Evolutionary conservation across 129 eudicot genomes (phyloP).

Genomic region (Deinandra increscens): DNA sequence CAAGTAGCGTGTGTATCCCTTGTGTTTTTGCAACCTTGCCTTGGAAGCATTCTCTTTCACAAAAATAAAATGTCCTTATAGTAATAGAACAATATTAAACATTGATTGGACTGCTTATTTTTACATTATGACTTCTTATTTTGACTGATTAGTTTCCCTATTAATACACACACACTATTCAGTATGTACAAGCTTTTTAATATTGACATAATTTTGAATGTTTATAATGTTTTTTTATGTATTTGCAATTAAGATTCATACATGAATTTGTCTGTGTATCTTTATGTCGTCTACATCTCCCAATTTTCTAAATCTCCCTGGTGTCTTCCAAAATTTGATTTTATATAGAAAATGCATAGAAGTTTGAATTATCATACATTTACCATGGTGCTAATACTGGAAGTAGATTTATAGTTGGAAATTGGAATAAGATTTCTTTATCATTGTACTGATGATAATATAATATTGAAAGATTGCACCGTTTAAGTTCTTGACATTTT

Average conservation of each 20-base stretch:
- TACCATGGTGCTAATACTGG: background rate
- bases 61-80: background rate
- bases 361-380: background rate
- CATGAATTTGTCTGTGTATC: background rate
- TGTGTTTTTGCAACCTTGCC: background rate
- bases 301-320: slow-evolving; percentile 1
- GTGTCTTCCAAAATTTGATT: background rate
- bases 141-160: background rate
- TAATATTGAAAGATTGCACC: background rate
- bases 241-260: slow-evolving; percentile 2
- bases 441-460: background rate
- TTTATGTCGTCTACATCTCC: background rate
- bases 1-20: background rate
- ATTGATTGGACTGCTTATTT: background rate
- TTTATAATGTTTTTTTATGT: background rate
- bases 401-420: slow-evolving; percentile 5
- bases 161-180: background rate
- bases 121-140: background rate
- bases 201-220: background rate
- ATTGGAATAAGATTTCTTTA: background rate
- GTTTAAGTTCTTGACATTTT: slow-evolving; percentile 22
- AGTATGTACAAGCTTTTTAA: slow-evolving; percentile 11
- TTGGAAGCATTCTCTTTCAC: background rate
- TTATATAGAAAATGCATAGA: background rate
- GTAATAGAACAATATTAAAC: background rate